Percentiles rank a stretch among this genome's conserved stretches.
Conservation (phyloP, 2,329 filamentous ascomycete species). For the Fusarium virguliforme region DNA sequence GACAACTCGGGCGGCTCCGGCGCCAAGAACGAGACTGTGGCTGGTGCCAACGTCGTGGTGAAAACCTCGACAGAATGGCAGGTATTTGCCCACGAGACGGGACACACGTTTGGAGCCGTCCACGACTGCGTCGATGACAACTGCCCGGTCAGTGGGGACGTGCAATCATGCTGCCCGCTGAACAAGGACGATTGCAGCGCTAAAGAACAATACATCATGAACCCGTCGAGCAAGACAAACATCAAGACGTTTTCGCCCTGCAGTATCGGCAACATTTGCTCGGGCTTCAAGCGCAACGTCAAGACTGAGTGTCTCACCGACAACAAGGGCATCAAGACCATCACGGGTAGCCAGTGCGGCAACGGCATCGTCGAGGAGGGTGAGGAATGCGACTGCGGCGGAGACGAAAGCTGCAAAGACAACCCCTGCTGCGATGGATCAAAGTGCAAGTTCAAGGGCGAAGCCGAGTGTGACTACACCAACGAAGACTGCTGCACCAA, state of each 20-base stretch:
- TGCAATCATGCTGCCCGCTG: slow-evolving; percentile 84
- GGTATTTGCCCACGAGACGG: slow-evolving; percentile 93
- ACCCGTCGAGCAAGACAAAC: slow-evolving; percentile 83
- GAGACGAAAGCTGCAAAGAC: slow-evolving; percentile 76
- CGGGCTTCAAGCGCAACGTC: slow-evolving; percentile 84
- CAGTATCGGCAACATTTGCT: slow-evolving; percentile 94
- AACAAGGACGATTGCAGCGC: slow-evolving; percentile 80
- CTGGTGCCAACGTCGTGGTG: slow-evolving; percentile 91
- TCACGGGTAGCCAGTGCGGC: slow-evolving; percentile 88
- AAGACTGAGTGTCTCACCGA: slow-evolving; percentile 84
- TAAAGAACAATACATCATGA: slow-evolving; percentile 90
- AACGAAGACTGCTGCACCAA: slow-evolving; percentile 87
- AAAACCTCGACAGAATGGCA: slow-evolving; percentile 91
- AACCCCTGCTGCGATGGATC: slow-evolving; percentile 86
- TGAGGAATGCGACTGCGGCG: slow-evolving; percentile 97
- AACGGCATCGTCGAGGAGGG: slow-evolving; percentile 97
- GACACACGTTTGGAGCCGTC: slow-evolving; percentile 95
- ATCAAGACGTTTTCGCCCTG: slow-evolving; percentile 90
- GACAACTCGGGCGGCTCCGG: slow-evolving; percentile 65
- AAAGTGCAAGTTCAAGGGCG: slow-evolving; percentile 82
- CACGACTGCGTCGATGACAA: slow-evolving; percentile 84
- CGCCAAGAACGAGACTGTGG: slow-evolving; percentile 78
- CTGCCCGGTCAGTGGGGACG: slow-evolving; percentile 74
- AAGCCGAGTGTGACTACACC: slow-evolving; percentile 83
- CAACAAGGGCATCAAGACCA: slow-evolving; percentile 86